phyloP scores from a whole-genome alignment of 139 green algal species.

The Tetratostichococcus sp. region DNA sequence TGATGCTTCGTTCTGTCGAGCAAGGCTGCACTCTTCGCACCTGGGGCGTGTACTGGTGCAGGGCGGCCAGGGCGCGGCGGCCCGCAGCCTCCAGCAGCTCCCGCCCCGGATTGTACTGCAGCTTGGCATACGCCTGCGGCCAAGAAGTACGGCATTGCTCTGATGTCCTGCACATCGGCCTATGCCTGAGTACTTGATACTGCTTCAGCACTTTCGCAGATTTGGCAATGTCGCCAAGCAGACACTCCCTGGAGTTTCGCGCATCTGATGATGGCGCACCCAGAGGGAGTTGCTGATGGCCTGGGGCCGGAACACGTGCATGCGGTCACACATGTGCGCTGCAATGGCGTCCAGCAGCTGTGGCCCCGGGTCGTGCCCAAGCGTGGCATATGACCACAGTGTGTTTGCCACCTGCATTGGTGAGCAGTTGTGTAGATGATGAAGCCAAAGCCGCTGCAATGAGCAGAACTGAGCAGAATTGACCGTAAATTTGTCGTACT shows the following conservation, averaged over 20 bases:
- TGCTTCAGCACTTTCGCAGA: background rate
- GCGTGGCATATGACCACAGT: slow-evolving; percentile 24
- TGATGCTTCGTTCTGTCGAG: too few relatives aligned
- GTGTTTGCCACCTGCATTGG: slow-evolving; percentile 21
- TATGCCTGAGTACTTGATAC: background rate
- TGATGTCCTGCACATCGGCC: too few relatives aligned
- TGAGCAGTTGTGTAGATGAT: too few relatives aligned
- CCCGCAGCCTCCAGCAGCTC: slow-evolving; percentile 35
- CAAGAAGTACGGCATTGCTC: background rate
- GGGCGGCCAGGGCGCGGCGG: slow-evolving; percentile 2
- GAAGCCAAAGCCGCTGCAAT: too few relatives aligned
- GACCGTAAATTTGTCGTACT: too few relatives aligned
- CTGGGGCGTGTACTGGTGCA: slow-evolving; percentile 51
- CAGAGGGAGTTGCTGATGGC: slow-evolving; percentile 27
- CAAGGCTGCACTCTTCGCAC: too few relatives aligned
- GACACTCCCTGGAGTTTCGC: too few relatives aligned
- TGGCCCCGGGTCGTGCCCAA: slow-evolving; percentile 31
- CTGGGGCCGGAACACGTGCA: slow-evolving; percentile 20
- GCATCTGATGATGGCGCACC: background rate
- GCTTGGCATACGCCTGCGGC: slow-evolving; percentile 46
- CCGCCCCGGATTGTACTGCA: slow-evolving; percentile 28
- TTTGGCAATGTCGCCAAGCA: too few relatives aligned
- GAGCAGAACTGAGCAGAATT: too few relatives aligned
- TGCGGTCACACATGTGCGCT: slow-evolving; percentile 26
- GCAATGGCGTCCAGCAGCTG: slow-evolving; percentile 20